Evolutionary conservation across 805 yeast species (phyloP).

Genomic region (Myxozyma lipomycoides): DNA sequence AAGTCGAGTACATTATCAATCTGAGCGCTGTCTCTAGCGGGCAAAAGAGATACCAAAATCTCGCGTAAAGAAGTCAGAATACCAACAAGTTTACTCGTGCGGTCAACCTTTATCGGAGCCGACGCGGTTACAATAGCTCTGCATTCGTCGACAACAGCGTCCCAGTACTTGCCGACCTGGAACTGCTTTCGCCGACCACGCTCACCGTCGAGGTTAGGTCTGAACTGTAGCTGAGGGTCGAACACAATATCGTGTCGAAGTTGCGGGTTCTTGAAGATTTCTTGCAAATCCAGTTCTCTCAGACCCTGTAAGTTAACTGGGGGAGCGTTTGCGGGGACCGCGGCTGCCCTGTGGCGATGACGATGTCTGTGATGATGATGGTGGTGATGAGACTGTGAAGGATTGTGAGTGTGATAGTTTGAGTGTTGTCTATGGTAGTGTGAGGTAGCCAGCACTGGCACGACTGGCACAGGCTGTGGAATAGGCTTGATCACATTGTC

Average conservation of each 20-base stretch:
- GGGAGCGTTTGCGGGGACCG: conserved; percentile 41
- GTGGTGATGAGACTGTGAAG: neutral
- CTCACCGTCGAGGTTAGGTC: conserved; percentile 90
- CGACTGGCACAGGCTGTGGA: conserved; percentile 12
- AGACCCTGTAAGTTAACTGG: conserved; percentile 79
- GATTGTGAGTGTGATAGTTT: neutral
- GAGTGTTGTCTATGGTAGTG: neutral
- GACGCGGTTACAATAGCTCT: conserved; percentile 30
- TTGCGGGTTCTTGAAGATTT: conserved; percentile 86
- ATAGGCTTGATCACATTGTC: conserved; percentile 4
- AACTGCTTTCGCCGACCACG: conserved; percentile 74
- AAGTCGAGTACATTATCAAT: conserved; percentile 73
- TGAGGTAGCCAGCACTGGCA: conserved; percentile 6
- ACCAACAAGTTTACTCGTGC: conserved; percentile 49
- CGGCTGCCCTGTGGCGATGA: conserved; percentile 7
- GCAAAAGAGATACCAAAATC: conserved; percentile 68
- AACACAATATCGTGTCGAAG: conserved; percentile 87
- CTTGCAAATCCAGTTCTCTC: conserved; percentile 81
- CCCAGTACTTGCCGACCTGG: conserved; percentile 80
- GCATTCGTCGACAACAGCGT: conserved; percentile 66
- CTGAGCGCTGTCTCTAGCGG: conserved; percentile 64
- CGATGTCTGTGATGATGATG: neutral
- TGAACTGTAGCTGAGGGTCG: conserved; percentile 86
- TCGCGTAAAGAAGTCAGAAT: conserved; percentile 75
- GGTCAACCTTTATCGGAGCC: conserved; percentile 7